Conservation (phyloP, 2,329 filamentous ascomycete species). For the Cucurbitaria berberidis region DNA sequence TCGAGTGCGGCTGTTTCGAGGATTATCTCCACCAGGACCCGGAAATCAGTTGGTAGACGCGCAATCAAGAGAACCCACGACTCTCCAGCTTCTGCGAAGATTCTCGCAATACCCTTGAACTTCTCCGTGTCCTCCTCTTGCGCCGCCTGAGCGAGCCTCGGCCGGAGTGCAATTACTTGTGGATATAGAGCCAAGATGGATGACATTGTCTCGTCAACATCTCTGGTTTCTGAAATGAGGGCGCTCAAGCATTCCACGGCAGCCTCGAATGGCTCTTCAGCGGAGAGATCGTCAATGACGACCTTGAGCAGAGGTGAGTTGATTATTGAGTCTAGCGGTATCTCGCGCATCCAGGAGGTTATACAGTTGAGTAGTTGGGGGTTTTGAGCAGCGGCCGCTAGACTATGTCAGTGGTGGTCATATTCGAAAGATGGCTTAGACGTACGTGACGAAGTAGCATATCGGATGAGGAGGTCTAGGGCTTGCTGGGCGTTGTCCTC, state of each 20-base stretch:
- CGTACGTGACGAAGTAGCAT: conserved; percentile 88
- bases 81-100: conserved; percentile 92
- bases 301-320: conserved; percentile 83
- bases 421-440: conserved; percentile 16
- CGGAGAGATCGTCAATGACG: conserved; percentile 76
- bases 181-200: conserved; percentile 85
- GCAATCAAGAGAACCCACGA: conserved; percentile 94
- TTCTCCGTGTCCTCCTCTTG: conserved; percentile 83
- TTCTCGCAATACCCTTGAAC: conserved; percentile 85
- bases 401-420: conserved; percentile 15
- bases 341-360: conserved; percentile 94
- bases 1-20: conserved; percentile 91
- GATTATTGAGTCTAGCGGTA: conserved; percentile 81
- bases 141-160: conserved; percentile 76
- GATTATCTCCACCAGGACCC: conserved; percentile 83
- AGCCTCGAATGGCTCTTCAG: conserved; percentile 80
- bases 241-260: conserved; percentile 92
- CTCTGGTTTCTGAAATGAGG: conserved; percentile 88
- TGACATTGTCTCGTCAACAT: conserved; percentile 87
- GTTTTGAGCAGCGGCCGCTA: conserved; percentile 76
- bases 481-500: conserved; percentile 90
- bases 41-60: conserved; percentile 80
- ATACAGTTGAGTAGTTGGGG: conserved; percentile 93
- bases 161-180: conserved; percentile 74
- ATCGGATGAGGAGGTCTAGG: conserved; percentile 84